Percentiles rank a stretch among this genome's conserved stretches.
Conservation (phyloP, 2,329 filamentous ascomycete species). For the Penicillium sp. region DNA sequence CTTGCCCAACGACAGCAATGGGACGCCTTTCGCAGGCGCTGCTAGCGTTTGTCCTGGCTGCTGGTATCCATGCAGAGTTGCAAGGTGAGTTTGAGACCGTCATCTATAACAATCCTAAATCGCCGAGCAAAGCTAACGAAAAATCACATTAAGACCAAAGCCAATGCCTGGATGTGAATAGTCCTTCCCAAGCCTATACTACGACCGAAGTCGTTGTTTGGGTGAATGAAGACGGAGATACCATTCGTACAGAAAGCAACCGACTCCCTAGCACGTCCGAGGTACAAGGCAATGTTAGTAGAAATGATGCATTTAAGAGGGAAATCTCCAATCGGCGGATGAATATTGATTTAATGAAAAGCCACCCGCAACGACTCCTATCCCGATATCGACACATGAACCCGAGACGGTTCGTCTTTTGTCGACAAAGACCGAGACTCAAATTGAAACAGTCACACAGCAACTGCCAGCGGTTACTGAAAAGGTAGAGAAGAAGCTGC, state of each 20-base stretch:
- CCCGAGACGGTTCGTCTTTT: background rate
- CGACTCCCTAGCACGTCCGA: constrained; percentile 10
- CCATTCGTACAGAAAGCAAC: constrained; percentile 48
- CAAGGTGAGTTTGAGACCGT: constrained; percentile 25
- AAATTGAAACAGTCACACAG: background rate
- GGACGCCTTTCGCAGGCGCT: constrained; percentile 17
- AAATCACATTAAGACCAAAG: constrained; percentile 8
- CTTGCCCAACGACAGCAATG: constrained; percentile 12
- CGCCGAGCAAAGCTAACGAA: constrained; percentile 21
- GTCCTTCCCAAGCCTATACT: constrained; percentile 41
- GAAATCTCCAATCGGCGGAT: background rate
- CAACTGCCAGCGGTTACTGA: constrained; percentile 17
- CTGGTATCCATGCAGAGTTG: constrained; percentile 24
- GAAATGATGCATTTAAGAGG: background rate
- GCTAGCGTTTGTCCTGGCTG: constrained; percentile 17
- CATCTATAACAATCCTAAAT: background rate
- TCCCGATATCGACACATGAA: background rate
- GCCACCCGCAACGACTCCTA: background rate
- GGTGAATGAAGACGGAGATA: constrained; percentile 62
- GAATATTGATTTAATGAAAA: constrained; percentile 1
- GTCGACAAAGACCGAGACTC: constrained; percentile 2
- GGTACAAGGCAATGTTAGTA: constrained; percentile 22
- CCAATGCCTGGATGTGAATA: constrained; percentile 35
- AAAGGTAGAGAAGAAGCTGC: constrained; percentile 33
- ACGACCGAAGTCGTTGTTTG: constrained; percentile 61